phyloP scores from a whole-genome alignment of 2,329 filamentous ascomycete genomes.

The Arthrocladium fulminans region DNA sequence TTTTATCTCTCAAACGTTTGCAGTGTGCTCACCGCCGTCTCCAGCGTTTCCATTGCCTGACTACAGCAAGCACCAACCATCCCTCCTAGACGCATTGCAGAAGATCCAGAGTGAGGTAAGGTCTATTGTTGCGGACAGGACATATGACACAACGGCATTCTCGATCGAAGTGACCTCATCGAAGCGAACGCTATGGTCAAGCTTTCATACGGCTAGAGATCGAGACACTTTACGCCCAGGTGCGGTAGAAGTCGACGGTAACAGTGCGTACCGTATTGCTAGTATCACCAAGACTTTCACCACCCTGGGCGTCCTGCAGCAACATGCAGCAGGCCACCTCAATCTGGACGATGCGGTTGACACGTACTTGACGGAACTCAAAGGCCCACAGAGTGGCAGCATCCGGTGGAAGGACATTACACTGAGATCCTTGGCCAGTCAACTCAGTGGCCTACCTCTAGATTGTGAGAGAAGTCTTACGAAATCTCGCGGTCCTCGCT shows the following conservation, averaged over 20 bases:
- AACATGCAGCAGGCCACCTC: constrained; percentile 22
- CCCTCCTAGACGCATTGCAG: constrained; percentile 11
- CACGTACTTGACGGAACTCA: constrained; percentile 18
- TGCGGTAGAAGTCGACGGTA: constrained; percentile 15
- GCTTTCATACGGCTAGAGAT: constrained; percentile 16
- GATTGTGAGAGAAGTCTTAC: constrained; percentile 17
- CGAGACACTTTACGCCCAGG: constrained; percentile 16
- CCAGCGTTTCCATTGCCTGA: constrained; percentile 15
- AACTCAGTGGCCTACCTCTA: constrained; percentile 24
- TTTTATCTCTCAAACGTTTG: not conserved
- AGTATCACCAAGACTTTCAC: constrained; percentile 25
- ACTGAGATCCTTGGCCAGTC: constrained; percentile 21
- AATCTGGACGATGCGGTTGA: constrained; percentile 22
- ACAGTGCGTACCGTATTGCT: constrained; percentile 23
- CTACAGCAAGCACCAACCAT: constrained; percentile 7
- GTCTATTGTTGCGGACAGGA: not conserved
- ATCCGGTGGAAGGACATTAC: constrained; percentile 24
- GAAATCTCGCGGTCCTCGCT: not conserved
- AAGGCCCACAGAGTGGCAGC: constrained; percentile 3
- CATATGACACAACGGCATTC: constrained; percentile 17
- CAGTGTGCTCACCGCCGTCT: constrained; percentile 9
- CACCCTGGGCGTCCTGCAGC: constrained; percentile 22
- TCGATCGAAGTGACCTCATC: constrained; percentile 19
- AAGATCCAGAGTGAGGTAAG: constrained; percentile 10
- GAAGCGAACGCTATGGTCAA: constrained; percentile 13